Conservation (phyloP, 306 rosid genomes). For the Cyclanthera cordifolia region DNA sequence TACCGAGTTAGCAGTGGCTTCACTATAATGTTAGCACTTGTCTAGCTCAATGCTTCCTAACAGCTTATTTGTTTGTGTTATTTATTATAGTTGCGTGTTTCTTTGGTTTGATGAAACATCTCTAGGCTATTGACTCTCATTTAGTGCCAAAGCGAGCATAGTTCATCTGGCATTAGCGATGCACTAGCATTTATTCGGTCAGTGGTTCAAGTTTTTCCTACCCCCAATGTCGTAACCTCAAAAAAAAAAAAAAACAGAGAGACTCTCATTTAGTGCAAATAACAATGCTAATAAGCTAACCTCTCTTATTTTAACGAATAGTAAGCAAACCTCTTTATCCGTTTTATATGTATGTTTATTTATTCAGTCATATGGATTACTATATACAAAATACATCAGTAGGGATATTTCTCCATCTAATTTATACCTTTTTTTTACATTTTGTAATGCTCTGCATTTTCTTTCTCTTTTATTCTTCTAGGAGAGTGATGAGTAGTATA, state of each 20-base stretch:
- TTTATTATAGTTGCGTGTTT: neutral
- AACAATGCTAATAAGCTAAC: neutral
- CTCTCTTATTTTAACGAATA: too few relatives aligned
- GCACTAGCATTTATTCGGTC: too few relatives aligned
- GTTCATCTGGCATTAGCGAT: too few relatives aligned
- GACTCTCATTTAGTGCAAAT: neutral
- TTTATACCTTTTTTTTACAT: neutral
- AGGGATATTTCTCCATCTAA: neutral
- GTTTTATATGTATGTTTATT: neutral
- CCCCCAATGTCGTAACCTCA: too few relatives aligned
- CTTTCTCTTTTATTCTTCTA: neutral
- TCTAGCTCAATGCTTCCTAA: conserved; percentile 15
- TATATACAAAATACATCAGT: neutral
- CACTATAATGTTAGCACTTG: conserved; percentile 49
- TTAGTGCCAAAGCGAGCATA: too few relatives aligned
- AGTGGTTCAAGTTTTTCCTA: too few relatives aligned
- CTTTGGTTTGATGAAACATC: neutral
- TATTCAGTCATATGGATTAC: neutral
- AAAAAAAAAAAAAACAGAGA: too few relatives aligned
- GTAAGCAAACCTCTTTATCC: neutral
- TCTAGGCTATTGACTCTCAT: neutral
- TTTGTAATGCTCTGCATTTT: neutral
- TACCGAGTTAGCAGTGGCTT: conserved; percentile 59
- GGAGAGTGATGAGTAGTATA: neutral
- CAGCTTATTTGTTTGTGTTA: neutral